A percentile compares a stretch with the other conserved stretches of the same genome.
These are phyloP conservation scores for Brassica hybrid DNA, from an alignment of 441 rosid genomes.

Conservation along the genomic window DNA sequence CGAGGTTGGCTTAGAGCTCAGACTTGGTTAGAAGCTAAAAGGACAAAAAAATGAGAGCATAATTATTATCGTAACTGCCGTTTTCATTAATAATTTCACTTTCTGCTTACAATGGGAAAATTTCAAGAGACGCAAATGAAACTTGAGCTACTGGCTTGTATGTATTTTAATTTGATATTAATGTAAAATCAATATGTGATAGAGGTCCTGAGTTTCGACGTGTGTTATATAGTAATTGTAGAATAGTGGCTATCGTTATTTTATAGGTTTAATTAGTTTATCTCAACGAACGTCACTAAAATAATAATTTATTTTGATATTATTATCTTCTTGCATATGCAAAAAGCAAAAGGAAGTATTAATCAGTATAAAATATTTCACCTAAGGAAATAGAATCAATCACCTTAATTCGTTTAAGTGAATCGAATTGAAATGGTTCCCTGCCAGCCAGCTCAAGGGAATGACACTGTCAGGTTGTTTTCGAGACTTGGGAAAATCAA, in stretches of 20 bases:
- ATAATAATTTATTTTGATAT: too few species aligned
- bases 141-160: conserved; percentile 16
- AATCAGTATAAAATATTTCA: neutral
- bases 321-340: neutral
- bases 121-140: neutral
- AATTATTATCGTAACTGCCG: conserved; percentile 9
- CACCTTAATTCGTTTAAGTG: conserved; percentile 10
- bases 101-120: conserved; percentile 17
- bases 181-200: conserved; percentile 9
- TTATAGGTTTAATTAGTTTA: too few species aligned
- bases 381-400: neutral
- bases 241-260: neutral
- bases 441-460: conserved; percentile 16
- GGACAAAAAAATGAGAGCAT: neutral
- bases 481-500: conserved; percentile 13
- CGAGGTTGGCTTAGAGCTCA: conserved; percentile 54
- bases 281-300: neutral
- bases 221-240: too few species aligned
- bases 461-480: neutral
- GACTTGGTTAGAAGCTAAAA: conserved; percentile 46
- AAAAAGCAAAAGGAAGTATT: neutral
- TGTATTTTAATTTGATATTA: conserved; percentile 1
- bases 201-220: neutral
- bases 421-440: conserved; percentile 14
- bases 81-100: conserved; percentile 26